Conservation (phyloP, 345 rosid genomes). For the Brassica cretica region DNA sequence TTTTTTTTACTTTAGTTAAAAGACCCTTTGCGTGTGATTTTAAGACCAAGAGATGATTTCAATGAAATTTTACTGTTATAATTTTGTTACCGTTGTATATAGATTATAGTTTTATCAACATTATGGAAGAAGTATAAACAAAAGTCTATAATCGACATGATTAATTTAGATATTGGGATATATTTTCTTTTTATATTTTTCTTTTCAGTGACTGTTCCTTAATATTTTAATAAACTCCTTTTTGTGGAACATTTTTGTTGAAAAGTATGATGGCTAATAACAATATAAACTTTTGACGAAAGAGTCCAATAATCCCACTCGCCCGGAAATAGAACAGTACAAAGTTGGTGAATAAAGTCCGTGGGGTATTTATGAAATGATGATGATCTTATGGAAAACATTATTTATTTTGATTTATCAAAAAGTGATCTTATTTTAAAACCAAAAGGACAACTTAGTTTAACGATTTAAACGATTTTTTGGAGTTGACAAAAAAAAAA, state of each 20-base stretch:
- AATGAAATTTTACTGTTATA: not conserved
- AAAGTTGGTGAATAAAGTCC: slow-evolving; percentile 5
- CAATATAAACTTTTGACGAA: slow-evolving; percentile 29
- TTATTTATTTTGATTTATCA: not conserved
- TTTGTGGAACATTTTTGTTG: slow-evolving; percentile 18
- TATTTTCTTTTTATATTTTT: not conserved
- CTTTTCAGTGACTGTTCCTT: not conserved
- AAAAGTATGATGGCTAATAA: slow-evolving; percentile 25
- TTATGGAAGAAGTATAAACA: not conserved
- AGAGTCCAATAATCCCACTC: slow-evolving; percentile 31
- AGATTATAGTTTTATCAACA: not conserved
- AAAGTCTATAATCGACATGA: not conserved
- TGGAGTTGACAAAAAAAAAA: too few relatives aligned
- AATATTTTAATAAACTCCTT: not conserved
- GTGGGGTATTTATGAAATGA: not conserved
- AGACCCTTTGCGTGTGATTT: not conserved
- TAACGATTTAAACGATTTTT: not conserved
- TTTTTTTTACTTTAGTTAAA: slow-evolving; percentile 8
- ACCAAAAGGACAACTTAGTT: not conserved
- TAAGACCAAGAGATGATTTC: slow-evolving; percentile 2
- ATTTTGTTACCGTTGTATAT: too few relatives aligned
- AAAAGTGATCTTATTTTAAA: not conserved
- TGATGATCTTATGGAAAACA: slow-evolving; percentile 3
- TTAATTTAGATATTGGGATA: not conserved
- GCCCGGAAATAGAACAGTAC: slow-evolving; percentile 3